These are phyloP conservation scores for Isochrysis galbana DNA, from an alignment of 78 protist species.

Conservation along the genomic window DNA sequence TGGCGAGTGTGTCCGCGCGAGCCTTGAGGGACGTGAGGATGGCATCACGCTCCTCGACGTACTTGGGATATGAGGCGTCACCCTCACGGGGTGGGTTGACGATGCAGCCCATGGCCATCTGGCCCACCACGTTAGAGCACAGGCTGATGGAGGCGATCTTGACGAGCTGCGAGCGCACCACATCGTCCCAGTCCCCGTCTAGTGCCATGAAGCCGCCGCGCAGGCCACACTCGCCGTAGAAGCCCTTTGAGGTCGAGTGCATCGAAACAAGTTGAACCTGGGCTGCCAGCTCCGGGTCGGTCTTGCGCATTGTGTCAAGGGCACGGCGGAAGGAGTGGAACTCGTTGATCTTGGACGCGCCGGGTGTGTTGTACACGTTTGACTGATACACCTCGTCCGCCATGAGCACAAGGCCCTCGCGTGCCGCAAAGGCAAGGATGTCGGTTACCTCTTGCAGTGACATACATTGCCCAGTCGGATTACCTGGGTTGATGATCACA, in stretches of 20 bases:
- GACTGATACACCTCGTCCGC: constrained; percentile 99
- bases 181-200: neutral
- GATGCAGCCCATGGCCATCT: constrained; percentile 79
- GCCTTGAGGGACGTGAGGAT: constrained; percentile 58
- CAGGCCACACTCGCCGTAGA: constrained; percentile 93
- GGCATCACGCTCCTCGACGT: constrained; percentile 61
- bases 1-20: constrained; percentile 64
- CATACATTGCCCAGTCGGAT: constrained; percentile 95
- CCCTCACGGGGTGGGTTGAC: constrained; percentile 83
- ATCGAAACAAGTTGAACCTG: constrained; percentile 78
- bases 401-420: constrained; percentile 77
- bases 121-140: constrained; percentile 90
- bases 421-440: constrained; percentile 67
- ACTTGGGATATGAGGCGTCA: constrained; percentile 21
- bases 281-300: constrained; percentile 40
- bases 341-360: constrained; percentile 20
- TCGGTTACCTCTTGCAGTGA: neutral
- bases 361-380: constrained; percentile 78
- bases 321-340: constrained; percentile 67
- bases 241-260: constrained; percentile 97
- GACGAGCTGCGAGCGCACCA: constrained; percentile 59
- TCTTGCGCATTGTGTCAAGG: neutral
- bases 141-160: constrained; percentile 80
- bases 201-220: constrained; percentile 44
- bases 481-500: constrained; percentile 97